phyloP scores from a whole-genome alignment of 1,284 basidiomycete species.

The Cutaneotrichosporon cavernicola region DNA sequence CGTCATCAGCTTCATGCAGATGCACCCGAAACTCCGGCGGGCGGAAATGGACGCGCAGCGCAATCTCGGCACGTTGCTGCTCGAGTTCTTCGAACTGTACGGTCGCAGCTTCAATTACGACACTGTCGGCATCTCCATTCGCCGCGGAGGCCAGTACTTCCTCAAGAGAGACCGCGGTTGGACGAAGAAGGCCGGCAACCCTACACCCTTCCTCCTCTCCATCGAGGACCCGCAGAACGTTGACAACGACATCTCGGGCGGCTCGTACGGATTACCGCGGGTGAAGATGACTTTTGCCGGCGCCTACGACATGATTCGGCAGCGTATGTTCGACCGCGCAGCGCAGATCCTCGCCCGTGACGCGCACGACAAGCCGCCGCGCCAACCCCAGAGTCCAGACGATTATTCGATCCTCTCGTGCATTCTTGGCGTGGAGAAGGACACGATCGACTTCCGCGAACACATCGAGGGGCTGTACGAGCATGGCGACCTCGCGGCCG shows the following conservation, averaged over 20 bases:
- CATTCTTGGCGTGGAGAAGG: constrained; percentile 77
- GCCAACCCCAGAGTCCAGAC: neutral
- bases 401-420: constrained; percentile 76
- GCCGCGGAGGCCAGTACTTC: constrained; percentile 80
- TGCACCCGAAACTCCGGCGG: constrained; percentile 90
- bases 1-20: constrained; percentile 89
- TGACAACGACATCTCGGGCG: constrained; percentile 88
- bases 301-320: constrained; percentile 77
- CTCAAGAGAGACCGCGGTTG: constrained; percentile 76
- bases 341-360: constrained; percentile 29
- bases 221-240: constrained; percentile 95
- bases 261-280: constrained; percentile 78
- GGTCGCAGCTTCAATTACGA: constrained; percentile 77
- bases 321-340: constrained; percentile 46
- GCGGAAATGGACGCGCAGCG: constrained; percentile 80
- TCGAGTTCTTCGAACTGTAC: constrained; percentile 87
- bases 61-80: constrained; percentile 86
- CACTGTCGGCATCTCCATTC: constrained; percentile 83
- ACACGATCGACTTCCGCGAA: constrained; percentile 58
- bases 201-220: constrained; percentile 62
- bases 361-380: neutral
- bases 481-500: neutral
- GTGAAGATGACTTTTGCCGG: constrained; percentile 82
- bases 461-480: constrained; percentile 11
- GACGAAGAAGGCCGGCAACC: constrained; percentile 58